These are phyloP conservation scores for Harringtonia lauricola DNA, from an alignment of 2,329 filamentous ascomycete genomes.

Conservation along the genomic window DNA sequence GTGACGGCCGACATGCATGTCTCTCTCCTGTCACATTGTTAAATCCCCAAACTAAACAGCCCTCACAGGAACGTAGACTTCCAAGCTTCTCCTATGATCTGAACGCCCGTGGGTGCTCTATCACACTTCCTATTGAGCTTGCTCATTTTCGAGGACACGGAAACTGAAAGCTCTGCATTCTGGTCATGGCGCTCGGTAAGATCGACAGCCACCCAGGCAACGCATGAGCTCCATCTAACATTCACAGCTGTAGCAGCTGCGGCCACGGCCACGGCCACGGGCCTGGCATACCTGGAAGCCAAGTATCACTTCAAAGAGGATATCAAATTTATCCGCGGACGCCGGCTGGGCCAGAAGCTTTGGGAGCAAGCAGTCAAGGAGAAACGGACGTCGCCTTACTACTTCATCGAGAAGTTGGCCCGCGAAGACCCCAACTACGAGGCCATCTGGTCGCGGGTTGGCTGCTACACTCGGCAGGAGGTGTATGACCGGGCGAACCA, in stretches of 20 bases:
- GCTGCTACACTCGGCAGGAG: slow-evolving; percentile 48
- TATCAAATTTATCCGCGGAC: slow-evolving; percentile 30
- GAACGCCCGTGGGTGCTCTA: no score
- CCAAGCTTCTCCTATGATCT: no score
- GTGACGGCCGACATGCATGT: no score
- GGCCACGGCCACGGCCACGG: slow-evolving; percentile 21
- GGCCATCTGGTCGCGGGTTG: slow-evolving; percentile 57
- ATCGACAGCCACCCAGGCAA: neutral
- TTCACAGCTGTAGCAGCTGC: slow-evolving; percentile 11
- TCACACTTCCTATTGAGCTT: no score
- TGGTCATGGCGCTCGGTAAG: no score
- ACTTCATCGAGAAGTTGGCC: slow-evolving; percentile 49
- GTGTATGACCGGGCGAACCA: slow-evolving; percentile 44
- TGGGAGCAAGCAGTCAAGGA: slow-evolving; percentile 37
- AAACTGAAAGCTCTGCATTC: no score
- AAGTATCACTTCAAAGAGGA: slow-evolving; percentile 59
- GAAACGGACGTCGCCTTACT: slow-evolving; percentile 50
- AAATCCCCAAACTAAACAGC: no score
- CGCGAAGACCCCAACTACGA: slow-evolving; percentile 38
- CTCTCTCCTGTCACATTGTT: no score
- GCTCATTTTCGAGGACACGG: no score
- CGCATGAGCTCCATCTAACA: no score
- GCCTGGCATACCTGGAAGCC: slow-evolving; percentile 52
- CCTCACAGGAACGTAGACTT: no score
- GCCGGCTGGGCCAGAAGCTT: slow-evolving; percentile 29